Percentiles rank a stretch among this genome's conserved stretches.
Conservation (phyloP, 1,284 basidiomycete species). For the Cystobasidium slooffiae region DNA sequence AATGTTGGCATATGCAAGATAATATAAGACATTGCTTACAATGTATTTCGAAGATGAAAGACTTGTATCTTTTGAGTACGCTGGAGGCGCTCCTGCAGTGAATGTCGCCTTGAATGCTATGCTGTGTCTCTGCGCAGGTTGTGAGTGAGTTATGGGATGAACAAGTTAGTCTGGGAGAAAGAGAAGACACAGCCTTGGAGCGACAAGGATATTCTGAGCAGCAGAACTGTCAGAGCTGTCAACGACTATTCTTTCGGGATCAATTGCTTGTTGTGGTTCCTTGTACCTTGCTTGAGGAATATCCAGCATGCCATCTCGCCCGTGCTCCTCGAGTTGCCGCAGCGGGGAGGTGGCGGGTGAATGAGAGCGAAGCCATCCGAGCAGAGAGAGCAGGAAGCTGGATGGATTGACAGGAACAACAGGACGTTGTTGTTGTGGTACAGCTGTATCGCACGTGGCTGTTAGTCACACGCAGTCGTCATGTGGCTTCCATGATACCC, state of each 20-base stretch:
- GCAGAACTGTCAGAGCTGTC: no score
- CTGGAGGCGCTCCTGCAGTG: no score
- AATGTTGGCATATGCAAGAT: neutral
- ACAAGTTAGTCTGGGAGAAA: neutral
- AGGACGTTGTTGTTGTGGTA: neutral
- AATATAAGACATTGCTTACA: neutral
- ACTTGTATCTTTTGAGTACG: no score
- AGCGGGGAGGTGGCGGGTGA: conserved; percentile 24
- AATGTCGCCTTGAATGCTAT: neutral
- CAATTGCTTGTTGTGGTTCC: neutral
- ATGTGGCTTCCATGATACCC: neutral
- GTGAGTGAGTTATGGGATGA: neutral
- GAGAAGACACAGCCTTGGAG: neutral
- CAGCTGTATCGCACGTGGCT: neutral
- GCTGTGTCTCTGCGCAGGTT: no score
- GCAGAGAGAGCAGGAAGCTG: neutral
- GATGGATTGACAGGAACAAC: neutral
- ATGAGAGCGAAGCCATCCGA: neutral
- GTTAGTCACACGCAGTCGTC: neutral
- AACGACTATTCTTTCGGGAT: neutral
- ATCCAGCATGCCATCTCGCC: neutral
- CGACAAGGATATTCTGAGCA: no score
- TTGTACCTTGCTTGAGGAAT: neutral
- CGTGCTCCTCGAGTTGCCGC: neutral
- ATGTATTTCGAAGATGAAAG: neutral